phyloP scores from a whole-genome alignment of 495 filamentous ascomycete genomes.

The Penicillium angulare region DNA sequence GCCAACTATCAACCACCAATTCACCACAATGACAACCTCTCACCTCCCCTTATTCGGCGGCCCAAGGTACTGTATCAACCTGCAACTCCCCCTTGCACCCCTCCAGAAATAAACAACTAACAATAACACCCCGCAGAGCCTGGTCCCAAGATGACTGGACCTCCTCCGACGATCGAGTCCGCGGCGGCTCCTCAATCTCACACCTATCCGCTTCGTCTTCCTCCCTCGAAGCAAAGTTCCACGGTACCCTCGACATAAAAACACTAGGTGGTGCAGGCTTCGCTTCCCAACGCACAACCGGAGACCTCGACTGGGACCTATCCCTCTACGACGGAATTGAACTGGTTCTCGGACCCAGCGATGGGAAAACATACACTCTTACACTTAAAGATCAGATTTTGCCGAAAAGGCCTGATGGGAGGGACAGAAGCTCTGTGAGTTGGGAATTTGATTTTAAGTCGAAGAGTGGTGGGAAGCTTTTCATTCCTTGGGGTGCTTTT shows the following conservation, averaged over 20 bases:
- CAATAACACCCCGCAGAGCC: constrained; percentile 5
- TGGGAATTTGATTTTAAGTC: constrained; percentile 45
- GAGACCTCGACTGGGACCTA: constrained; percentile 53
- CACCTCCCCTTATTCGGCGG: constrained; percentile 21
- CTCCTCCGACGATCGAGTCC: constrained; percentile 67
- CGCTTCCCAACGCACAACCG: constrained; percentile 68
- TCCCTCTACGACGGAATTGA: constrained; percentile 55
- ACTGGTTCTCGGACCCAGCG: constrained; percentile 30
- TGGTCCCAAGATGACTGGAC: constrained; percentile 61
- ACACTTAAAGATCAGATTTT: constrained; percentile 67
- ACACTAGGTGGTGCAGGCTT: constrained; percentile 81
- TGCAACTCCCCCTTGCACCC: neutral
- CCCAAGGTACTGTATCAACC: constrained; percentile 6
- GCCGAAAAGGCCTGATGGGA: constrained; percentile 53
- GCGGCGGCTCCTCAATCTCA: constrained; percentile 66
- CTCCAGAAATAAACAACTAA: constrained; percentile 1
- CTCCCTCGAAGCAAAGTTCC: constrained; percentile 46
- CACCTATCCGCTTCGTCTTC: constrained; percentile 36
- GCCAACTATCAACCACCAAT: neutral
- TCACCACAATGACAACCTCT: constrained; percentile 13
- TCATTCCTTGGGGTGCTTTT: constrained; percentile 60
- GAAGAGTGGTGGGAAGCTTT: constrained; percentile 27
- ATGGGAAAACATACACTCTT: constrained; percentile 66
- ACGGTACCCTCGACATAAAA: constrained; percentile 68
- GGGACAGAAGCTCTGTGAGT: constrained; percentile 58